Evolutionary conservation across 306 rosid genomes (phyloP).

Genomic region (Betula pendula): DNA sequence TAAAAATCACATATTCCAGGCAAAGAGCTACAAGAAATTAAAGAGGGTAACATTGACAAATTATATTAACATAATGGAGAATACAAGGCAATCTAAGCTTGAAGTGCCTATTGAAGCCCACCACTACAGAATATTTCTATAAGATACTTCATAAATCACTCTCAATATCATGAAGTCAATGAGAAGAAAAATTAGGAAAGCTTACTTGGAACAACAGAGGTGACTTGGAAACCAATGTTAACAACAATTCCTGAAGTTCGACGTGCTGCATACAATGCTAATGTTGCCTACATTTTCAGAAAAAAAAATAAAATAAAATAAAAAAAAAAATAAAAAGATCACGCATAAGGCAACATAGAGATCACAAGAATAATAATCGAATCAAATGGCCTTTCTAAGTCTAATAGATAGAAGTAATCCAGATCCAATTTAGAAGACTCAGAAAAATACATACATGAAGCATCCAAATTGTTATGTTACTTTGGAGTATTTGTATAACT

Average conservation of each 20-base stretch:
- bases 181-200: constrained; percentile 10
- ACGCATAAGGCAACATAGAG: constrained; percentile 12
- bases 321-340: too few species aligned
- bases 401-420: not conserved
- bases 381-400: not conserved
- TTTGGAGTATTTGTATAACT: not conserved
- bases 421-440: not conserved
- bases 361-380: not conserved
- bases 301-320: too few species aligned
- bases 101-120: not conserved
- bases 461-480: not conserved
- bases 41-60: not conserved
- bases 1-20: not conserved
- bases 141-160: constrained; percentile 2
- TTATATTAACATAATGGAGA: not conserved
- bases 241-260: constrained; percentile 87
- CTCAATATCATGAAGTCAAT: constrained; percentile 13
- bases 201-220: constrained; percentile 95
- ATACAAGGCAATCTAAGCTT: not conserved
- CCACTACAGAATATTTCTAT: not conserved
- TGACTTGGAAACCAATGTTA: constrained; percentile 88
- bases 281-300: constrained; percentile 63
- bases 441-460: not conserved
- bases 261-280: constrained; percentile 84
- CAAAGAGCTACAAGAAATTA: too few species aligned